phyloP scores from a whole-genome alignment of 768 basidiomycete genomes.

The Tulasnella sp. region DNA sequence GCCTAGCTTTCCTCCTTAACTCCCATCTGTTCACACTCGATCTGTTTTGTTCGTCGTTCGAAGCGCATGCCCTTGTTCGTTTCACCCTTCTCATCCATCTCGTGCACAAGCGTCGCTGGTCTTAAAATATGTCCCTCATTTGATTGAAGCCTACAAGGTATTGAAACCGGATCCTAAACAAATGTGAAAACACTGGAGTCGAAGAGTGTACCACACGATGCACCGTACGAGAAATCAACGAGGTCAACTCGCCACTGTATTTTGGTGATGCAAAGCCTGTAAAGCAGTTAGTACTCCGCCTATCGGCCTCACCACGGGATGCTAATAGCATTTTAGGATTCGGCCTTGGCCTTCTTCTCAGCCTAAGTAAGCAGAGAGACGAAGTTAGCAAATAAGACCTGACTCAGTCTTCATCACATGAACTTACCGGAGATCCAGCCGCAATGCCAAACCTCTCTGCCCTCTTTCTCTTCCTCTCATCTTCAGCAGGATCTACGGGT shows the following conservation, averaged over 20 bases:
- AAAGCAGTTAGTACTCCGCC: not conserved
- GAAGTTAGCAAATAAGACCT: not conserved
- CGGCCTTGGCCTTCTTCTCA: slow-evolving; percentile 5
- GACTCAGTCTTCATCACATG: not conserved
- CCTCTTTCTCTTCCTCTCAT: slow-evolving; percentile 21
- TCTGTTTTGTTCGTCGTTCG: not conserved
- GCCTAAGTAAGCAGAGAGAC: not conserved
- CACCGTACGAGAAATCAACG: not conserved
- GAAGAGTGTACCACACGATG: not conserved
- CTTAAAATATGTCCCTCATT: not conserved
- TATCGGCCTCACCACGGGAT: not conserved
- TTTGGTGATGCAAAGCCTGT: not conserved
- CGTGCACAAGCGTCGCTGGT: no score
- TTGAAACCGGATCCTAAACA: not conserved
- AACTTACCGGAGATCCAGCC: not conserved
- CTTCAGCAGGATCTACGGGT: slow-evolving; percentile 18
- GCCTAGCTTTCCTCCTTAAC: no score
- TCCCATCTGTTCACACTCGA: not conserved
- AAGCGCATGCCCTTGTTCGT: no score
- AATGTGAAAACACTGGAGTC: not conserved
- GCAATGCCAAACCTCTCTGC: slow-evolving; percentile 15
- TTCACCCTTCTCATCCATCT: no score
- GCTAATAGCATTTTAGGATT: not conserved
- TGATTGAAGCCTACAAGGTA: not conserved
- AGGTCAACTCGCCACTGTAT: not conserved